Conservation (phyloP, 1,284 basidiomycete genomes). For the Cryptococcus sp. region DNA sequence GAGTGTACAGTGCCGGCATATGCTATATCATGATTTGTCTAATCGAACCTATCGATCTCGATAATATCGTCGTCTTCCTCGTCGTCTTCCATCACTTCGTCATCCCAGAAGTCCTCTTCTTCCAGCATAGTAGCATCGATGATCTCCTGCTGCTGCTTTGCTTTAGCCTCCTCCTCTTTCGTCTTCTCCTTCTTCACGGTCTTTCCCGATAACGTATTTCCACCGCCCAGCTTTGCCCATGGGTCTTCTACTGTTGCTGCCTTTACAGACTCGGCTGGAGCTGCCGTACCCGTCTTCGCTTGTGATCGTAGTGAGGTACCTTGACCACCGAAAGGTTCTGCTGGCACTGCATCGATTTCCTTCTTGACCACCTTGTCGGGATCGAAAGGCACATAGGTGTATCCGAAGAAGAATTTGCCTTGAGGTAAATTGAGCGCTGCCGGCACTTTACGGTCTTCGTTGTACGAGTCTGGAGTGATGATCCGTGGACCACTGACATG, state of each 20-base stretch:
- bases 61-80: conserved; percentile 40
- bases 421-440: conserved; percentile 85
- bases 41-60: conserved; percentile 42
- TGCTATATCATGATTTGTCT: background rate
- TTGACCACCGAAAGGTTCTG: conserved; percentile 34
- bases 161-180: conserved; percentile 1
- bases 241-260: conserved; percentile 22
- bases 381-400: conserved; percentile 67
- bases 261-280: background rate
- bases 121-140: conserved; percentile 44
- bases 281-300: background rate
- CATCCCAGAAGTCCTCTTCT: conserved; percentile 41
- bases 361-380: conserved; percentile 47
- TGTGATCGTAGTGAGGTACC: conserved; percentile 35
- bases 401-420: conserved; percentile 93
- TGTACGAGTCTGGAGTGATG: conserved; percentile 72
- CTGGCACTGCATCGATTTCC: conserved; percentile 10
- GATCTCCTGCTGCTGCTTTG: conserved; percentile 17
- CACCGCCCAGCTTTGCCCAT: conserved; percentile 44
- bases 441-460: conserved; percentile 75
- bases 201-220: conserved; percentile 25
- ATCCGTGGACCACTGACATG: conserved; percentile 82
- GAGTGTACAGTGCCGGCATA: no score
- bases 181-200: background rate
- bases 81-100: conserved; percentile 18